Conservation (phyloP, 257 asterid species). For the Ocimum tenuiflorum region DNA sequence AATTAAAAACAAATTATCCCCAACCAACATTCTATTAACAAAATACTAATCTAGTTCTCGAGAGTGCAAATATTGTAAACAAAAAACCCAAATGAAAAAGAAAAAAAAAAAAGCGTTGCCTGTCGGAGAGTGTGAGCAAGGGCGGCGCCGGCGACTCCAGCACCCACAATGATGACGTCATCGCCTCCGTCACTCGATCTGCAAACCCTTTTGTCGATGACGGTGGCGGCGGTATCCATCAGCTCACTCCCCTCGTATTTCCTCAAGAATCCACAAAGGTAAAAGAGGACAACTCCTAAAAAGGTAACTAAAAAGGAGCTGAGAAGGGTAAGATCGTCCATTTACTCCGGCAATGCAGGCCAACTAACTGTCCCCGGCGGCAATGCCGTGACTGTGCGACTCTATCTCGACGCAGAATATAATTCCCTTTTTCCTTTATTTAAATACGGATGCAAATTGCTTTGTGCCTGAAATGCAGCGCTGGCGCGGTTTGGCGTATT, state of each 20-base stretch:
- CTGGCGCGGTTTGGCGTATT: constrained; percentile 25
- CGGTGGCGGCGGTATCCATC: constrained; percentile 22
- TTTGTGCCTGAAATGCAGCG: constrained; percentile 5
- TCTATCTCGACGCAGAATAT: background rate
- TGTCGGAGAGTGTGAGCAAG: constrained; percentile 34
- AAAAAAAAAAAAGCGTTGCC: constrained; percentile 28
- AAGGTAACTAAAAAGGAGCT: constrained; percentile 37
- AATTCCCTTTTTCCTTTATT: background rate
- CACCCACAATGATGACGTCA: constrained; percentile 34
- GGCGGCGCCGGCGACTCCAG: constrained; percentile 41
- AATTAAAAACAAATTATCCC: background rate
- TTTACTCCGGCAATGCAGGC: constrained; percentile 39
- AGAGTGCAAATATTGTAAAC: background rate
- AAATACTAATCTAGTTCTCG: background rate
- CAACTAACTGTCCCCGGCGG: constrained; percentile 18
- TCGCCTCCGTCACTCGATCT: constrained; percentile 31
- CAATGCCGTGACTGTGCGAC: constrained; percentile 12
- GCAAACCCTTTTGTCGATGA: constrained; percentile 38
- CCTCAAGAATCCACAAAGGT: constrained; percentile 11
- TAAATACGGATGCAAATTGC: background rate
- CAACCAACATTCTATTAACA: background rate
- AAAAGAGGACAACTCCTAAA: constrained; percentile 34
- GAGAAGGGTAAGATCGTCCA: constrained; percentile 39
- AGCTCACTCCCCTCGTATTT: background rate
- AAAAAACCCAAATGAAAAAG: background rate